A percentile compares a stretch with the other conserved stretches of the same genome.
Evolutionary conservation across 2,329 filamentous ascomycete genomes (phyloP).

Genomic region (Colletotrichum graminicola): DNA sequence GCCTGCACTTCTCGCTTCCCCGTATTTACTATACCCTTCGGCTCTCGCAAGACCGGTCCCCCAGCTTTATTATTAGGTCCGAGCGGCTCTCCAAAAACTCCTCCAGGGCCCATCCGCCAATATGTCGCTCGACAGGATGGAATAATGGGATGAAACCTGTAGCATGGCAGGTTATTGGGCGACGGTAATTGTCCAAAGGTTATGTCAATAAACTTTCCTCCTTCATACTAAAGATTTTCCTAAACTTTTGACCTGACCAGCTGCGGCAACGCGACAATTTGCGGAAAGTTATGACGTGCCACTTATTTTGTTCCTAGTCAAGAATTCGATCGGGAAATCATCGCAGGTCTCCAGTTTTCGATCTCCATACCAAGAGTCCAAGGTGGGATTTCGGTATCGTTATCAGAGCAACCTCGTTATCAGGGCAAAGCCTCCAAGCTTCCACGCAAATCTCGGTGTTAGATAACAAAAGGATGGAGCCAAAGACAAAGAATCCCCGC

Average conservation of each 20-base stretch:
- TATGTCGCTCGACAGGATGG: background rate
- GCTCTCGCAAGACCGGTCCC: background rate
- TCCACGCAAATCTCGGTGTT: background rate
- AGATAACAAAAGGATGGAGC: background rate
- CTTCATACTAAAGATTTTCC: background rate
- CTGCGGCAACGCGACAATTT: background rate
- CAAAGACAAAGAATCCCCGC: conserved; percentile 14
- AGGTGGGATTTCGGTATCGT: background rate
- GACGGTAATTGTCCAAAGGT: background rate
- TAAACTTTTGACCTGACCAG: background rate
- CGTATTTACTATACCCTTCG: background rate
- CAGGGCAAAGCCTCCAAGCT: background rate
- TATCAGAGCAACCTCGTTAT: conserved; percentile 3
- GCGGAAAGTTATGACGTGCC: background rate
- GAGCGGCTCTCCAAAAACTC: background rate
- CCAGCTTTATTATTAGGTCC: background rate
- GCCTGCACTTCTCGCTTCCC: too few relatives aligned
- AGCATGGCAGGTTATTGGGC: background rate
- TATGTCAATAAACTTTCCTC: background rate
- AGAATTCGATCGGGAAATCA: background rate
- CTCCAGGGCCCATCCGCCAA: background rate
- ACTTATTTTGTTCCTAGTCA: background rate
- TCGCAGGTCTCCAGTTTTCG: background rate
- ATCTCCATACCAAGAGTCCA: conserved; percentile 2
- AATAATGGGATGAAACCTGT: background rate